Conservation (phyloP, 805 yeast genomes). For the Kluyveromyces aestuarii region DNA sequence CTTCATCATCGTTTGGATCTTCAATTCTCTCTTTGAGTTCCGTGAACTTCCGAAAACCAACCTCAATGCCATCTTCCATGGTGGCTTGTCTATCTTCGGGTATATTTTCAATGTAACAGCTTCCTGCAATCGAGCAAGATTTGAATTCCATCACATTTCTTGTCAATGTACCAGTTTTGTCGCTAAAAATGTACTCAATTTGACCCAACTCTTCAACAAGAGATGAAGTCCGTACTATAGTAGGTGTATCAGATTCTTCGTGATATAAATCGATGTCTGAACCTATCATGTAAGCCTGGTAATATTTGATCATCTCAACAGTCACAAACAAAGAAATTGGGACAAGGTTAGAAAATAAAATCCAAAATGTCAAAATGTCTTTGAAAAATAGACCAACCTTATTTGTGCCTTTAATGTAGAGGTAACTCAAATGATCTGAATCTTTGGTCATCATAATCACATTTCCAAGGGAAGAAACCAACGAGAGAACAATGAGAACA, state of each 20-base stretch:
- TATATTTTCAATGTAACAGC: constrained; percentile 74
- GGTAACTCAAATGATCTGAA: constrained; percentile 47
- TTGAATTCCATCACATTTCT: constrained; percentile 95
- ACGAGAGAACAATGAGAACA: constrained; percentile 61
- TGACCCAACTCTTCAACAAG: constrained; percentile 96
- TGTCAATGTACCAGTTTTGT: constrained; percentile 94
- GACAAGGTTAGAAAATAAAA: constrained; percentile 90
- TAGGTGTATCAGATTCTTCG: constrained; percentile 82
- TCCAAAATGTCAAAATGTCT: constrained; percentile 91
- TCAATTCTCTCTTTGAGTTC: constrained; percentile 42
- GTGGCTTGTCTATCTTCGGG: constrained; percentile 84
- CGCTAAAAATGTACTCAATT: constrained; percentile 91
- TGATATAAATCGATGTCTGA: constrained; percentile 92
- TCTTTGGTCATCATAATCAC: constrained; percentile 59
- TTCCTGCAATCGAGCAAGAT: constrained; percentile 87
- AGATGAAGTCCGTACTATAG: constrained; percentile 90
- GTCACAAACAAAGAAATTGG: constrained; percentile 96
- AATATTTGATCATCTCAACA: constrained; percentile 89
- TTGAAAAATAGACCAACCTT: constrained; percentile 67
- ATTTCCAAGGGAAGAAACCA: constrained; percentile 83
- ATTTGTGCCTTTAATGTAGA: constrained; percentile 59
- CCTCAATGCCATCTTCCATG: constrained; percentile 68
- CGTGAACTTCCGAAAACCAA: constrained; percentile 67
- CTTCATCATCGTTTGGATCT: constrained; percentile 37
- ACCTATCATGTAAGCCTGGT: constrained; percentile 89